phyloP scores from a whole-genome alignment of 2,329 filamentous ascomycete genomes.

The Trichoderma simmonsii region DNA sequence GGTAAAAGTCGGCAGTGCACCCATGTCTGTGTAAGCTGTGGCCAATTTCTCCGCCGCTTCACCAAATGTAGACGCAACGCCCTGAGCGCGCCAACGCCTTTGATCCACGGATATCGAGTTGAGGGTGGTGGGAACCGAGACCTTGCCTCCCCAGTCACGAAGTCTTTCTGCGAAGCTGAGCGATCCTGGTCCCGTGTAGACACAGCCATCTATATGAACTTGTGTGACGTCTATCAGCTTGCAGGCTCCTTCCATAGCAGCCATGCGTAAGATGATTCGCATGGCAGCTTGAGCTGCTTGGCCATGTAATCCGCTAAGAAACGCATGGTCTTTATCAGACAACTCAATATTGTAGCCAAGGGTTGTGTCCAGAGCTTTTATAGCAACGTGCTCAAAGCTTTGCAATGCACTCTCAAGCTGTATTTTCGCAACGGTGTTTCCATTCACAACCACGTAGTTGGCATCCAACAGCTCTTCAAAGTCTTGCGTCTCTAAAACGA shows the following conservation, averaged over 20 bases:
- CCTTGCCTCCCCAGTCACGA: constrained; percentile 32
- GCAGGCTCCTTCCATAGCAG: constrained; percentile 33
- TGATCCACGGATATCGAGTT: constrained; percentile 44
- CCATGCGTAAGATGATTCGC: constrained; percentile 37
- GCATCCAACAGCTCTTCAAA: constrained; percentile 13
- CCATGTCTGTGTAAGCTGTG: constrained; percentile 39
- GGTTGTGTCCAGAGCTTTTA: background rate
- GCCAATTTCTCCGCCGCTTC: constrained; percentile 34
- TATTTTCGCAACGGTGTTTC: background rate
- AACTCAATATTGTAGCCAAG: background rate
- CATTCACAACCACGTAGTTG: background rate
- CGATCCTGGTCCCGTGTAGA: constrained; percentile 40
- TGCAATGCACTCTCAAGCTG: background rate
- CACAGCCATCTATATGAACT: constrained; percentile 43
- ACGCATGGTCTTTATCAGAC: constrained; percentile 23
- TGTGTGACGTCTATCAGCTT: constrained; percentile 37
- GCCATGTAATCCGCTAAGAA: constrained; percentile 33
- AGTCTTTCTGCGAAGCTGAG: constrained; percentile 37
- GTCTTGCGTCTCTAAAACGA: constrained; percentile 27
- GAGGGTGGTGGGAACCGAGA: constrained; percentile 38
- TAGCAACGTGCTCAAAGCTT: background rate
- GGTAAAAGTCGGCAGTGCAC: constrained; percentile 40
- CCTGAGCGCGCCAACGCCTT: constrained; percentile 38
- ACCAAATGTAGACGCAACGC: constrained; percentile 32
- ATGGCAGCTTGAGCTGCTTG: constrained; percentile 36